Evolutionary conservation across 2,329 filamentous ascomycete species (phyloP).

Genomic region (Dactylellina haptotyla): DNA sequence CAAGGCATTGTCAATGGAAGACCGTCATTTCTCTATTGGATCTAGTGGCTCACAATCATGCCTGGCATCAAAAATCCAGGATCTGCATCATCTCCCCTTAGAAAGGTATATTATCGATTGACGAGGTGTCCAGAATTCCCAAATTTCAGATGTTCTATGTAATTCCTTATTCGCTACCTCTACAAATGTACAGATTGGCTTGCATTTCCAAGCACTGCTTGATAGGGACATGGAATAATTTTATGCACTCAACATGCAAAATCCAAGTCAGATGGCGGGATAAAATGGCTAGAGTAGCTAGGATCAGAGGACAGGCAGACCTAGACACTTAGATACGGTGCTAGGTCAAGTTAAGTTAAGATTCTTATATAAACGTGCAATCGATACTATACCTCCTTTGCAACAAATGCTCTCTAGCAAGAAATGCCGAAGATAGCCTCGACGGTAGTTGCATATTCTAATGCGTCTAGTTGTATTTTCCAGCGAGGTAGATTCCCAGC

Average conservation of each 20-base stretch:
- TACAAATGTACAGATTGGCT: constrained; percentile 42
- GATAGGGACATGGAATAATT: constrained; percentile 30
- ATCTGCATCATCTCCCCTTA: constrained; percentile 2
- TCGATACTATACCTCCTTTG: constrained; percentile 31
- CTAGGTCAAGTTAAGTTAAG: constrained; percentile 32
- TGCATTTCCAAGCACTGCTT: constrained; percentile 40
- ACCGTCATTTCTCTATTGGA: constrained; percentile 46
- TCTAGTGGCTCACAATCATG: constrained; percentile 16
- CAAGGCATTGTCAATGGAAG: constrained; percentile 5
- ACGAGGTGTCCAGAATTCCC: constrained; percentile 22
- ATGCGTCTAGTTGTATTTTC: not conserved
- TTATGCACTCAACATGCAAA: constrained; percentile 54
- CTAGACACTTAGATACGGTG: constrained; percentile 15
- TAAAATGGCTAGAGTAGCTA: constrained; percentile 25
- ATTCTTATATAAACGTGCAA: constrained; percentile 19
- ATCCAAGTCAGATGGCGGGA: constrained; percentile 33
- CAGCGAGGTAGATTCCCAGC: constrained; percentile 2
- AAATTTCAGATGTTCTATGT: constrained; percentile 23
- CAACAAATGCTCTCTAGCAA: not conserved
- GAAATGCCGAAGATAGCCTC: constrained; percentile 52
- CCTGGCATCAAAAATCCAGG: constrained; percentile 33
- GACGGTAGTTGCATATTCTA: constrained; percentile 2
- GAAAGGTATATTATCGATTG: constrained; percentile 18
- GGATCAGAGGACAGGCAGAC: constrained; percentile 29
- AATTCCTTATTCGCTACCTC: constrained; percentile 21